Percentiles rank a stretch among this genome's conserved stretches.
phyloP scores from a whole-genome alignment of 1,284 basidiomycete species.

The Trichosporon sp. region DNA sequence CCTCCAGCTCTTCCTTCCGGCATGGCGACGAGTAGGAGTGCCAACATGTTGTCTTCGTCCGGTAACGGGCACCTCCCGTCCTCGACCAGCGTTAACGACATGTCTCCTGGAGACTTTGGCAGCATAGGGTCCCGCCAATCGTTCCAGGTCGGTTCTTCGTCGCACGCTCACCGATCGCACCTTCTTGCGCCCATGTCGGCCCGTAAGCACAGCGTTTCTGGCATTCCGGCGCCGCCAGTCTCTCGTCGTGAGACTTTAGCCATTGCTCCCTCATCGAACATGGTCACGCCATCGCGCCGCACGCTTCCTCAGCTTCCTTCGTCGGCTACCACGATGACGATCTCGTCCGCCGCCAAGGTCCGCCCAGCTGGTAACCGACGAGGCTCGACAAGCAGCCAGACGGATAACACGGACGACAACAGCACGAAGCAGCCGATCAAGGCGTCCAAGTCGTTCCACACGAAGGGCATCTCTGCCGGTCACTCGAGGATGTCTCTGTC shows the following conservation, averaged over 20 bases:
- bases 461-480: slow-evolving; percentile 38
- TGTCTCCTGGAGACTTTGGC: slow-evolving; percentile 27
- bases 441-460: slow-evolving; percentile 47
- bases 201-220: slow-evolving; percentile 34
- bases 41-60: slow-evolving; percentile 18
- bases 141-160: slow-evolving; percentile 34
- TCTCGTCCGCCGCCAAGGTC: slow-evolving; percentile 49
- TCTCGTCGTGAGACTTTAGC: slow-evolving; percentile 28
- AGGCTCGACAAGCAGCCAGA: slow-evolving; percentile 30
- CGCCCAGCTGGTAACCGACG: slow-evolving; percentile 32
- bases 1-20: slow-evolving; percentile 38
- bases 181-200: slow-evolving; percentile 50
- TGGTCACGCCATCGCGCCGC: slow-evolving; percentile 60
- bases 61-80: slow-evolving; percentile 18
- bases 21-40: slow-evolving; percentile 31
- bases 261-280: slow-evolving; percentile 25
- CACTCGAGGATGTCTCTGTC: slow-evolving; percentile 45
- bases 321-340: slow-evolving; percentile 47
- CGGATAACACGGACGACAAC: slow-evolving; percentile 21
- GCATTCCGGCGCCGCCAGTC: slow-evolving; percentile 30
- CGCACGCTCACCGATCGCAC: slow-evolving; percentile 45
- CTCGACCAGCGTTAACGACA: slow-evolving; percentile 22
- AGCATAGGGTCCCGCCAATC: slow-evolving; percentile 26
- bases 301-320: slow-evolving; percentile 62
- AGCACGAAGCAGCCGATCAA: slow-evolving; percentile 36